Evolutionary conservation across 1,284 basidiomycete species (phyloP).

Genomic region (Moesziomyces sp.): DNA sequence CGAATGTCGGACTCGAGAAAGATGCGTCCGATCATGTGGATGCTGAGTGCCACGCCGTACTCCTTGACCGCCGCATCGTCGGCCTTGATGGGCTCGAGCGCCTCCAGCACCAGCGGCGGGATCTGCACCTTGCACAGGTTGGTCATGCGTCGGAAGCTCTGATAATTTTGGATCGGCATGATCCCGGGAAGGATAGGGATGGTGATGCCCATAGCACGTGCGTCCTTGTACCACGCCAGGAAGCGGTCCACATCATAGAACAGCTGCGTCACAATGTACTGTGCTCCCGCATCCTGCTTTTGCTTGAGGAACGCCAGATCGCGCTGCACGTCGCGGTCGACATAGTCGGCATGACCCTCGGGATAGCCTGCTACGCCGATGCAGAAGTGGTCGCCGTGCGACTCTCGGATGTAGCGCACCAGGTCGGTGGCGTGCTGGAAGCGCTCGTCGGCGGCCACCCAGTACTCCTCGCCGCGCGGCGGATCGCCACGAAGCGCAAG

Average conservation of each 20-base stretch:
- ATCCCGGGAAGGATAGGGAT: constrained; percentile 94
- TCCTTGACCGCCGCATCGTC: constrained; percentile 92
- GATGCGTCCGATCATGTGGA: constrained; percentile 77
- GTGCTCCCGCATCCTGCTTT: constrained; percentile 93
- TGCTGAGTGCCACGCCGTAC: constrained; percentile 74
- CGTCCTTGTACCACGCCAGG: constrained; percentile 52
- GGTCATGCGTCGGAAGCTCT: constrained; percentile 88
- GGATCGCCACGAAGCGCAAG: constrained; percentile 88
- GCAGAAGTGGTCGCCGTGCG: constrained; percentile 87
- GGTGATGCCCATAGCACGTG: constrained; percentile 76
- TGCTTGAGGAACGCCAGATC: constrained; percentile 83
- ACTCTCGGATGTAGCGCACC: constrained; percentile 87
- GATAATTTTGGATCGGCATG: constrained; percentile 97
- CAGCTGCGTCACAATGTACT: constrained; percentile 95
- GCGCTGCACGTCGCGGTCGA: constrained; percentile 75
- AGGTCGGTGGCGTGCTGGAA: constrained; percentile 91
- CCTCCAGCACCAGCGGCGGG: constrained; percentile 77
- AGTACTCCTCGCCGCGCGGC: constrained; percentile 90
- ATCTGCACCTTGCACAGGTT: constrained; percentile 87
- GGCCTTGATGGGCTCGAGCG: constrained; percentile 77
- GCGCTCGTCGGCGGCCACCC: constrained; percentile 83
- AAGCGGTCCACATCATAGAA: constrained; percentile 87
- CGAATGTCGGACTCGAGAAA: constrained; percentile 75
- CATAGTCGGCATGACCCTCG: constrained; percentile 78
- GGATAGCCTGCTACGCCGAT: constrained; percentile 95